Evolutionary conservation across 1,284 basidiomycete genomes (phyloP).

Genomic region (Irpex rosettiformis): DNA sequence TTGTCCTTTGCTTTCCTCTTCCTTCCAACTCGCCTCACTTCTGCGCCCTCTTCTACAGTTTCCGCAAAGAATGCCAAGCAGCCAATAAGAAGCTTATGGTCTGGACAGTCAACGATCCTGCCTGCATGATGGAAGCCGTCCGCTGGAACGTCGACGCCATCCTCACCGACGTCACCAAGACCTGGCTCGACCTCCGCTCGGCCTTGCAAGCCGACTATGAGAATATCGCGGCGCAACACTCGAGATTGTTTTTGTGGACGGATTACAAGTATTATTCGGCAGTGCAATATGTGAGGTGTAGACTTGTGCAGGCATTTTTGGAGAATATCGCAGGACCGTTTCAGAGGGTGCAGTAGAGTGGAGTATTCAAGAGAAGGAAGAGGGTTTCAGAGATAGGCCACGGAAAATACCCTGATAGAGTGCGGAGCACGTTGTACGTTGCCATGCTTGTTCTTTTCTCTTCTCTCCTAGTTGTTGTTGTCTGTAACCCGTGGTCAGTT

Average conservation of each 20-base stretch:
- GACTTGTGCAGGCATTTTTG: slow-evolving; percentile 7
- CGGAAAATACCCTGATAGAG: too few relatives aligned
- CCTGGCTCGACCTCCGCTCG: slow-evolving; percentile 72
- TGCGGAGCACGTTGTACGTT: too few relatives aligned
- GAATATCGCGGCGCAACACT: slow-evolving; percentile 53
- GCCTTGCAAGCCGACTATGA: slow-evolving; percentile 70
- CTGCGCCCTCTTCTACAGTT: slow-evolving; percentile 36
- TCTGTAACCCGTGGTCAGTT: too few relatives aligned
- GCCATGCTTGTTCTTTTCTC: too few relatives aligned
- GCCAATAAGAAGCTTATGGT: slow-evolving; percentile 89
- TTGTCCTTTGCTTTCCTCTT: neutral
- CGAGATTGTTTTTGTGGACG: slow-evolving; percentile 77
- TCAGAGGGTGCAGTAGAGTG: neutral
- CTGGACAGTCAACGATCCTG: slow-evolving; percentile 94
- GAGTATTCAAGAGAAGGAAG: neutral
- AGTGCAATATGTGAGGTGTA: slow-evolving; percentile 21
- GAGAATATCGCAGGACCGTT: slow-evolving; percentile 18
- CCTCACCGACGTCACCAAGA: slow-evolving; percentile 82
- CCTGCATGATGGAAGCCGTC: slow-evolving; percentile 94
- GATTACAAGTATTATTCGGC: slow-evolving; percentile 60
- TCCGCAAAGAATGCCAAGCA: slow-evolving; percentile 74
- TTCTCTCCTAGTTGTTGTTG: too few relatives aligned
- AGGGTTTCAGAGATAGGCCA: neutral
- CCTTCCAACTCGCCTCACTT: neutral
- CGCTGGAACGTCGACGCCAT: slow-evolving; percentile 91